Percentiles rank a stretch among this genome's conserved stretches.
Conservation (phyloP, 306 rosid genomes). For the Cucumis melo region DNA sequence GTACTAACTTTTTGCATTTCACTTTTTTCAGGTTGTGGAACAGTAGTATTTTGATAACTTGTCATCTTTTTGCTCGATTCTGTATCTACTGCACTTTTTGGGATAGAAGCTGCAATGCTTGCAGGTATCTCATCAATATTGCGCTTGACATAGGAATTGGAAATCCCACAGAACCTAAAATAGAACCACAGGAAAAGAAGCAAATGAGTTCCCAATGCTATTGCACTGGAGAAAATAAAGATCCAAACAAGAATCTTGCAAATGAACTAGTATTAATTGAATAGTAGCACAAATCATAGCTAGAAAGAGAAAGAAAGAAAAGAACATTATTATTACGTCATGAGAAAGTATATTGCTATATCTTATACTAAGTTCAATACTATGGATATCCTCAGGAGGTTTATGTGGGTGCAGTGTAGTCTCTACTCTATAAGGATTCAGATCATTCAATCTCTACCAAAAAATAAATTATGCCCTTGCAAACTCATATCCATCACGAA, state of each 20-base stretch:
- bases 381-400: not conserved
- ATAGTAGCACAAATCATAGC: not conserved
- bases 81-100: slow-evolving; percentile 21
- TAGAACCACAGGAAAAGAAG: slow-evolving; percentile 12
- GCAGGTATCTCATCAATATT: slow-evolving; percentile 28
- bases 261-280: not conserved
- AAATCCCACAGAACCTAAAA: slow-evolving; percentile 70
- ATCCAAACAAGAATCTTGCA: not conserved
- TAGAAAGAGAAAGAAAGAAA: not conserved
- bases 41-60: slow-evolving; percentile 5
- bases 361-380: not conserved
- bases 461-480: not conserved
- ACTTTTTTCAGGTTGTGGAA: slow-evolving; percentile 23
- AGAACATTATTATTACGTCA: not conserved
- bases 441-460: not conserved
- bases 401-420: not conserved
- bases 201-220: not conserved
- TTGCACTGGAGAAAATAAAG: not conserved
- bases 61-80: slow-evolving; percentile 25
- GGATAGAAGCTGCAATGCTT: slow-evolving; percentile 22
- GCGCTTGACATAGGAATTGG: slow-evolving; percentile 54
- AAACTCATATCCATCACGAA: not conserved
- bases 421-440: not conserved
- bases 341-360: not conserved
- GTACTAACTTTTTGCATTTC: slow-evolving; percentile 23